Evolutionary conservation across 129 eudicot species (phyloP).

Genomic region (Ambrosia trifida): DNA sequence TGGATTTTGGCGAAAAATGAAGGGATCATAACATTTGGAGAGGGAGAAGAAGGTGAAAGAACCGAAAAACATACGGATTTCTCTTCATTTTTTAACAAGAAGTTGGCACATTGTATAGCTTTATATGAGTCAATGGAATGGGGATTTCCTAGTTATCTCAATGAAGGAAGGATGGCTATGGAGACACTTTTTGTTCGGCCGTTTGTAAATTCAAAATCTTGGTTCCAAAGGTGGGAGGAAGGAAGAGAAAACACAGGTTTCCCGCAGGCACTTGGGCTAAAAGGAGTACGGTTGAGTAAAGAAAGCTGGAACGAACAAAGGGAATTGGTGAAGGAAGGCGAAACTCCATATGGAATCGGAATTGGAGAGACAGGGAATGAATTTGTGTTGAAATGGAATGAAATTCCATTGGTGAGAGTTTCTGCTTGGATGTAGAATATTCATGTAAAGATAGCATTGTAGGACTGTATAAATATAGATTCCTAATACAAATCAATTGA

Average conservation of each 20-base stretch:
- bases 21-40: conserved; percentile 57
- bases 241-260: not conserved
- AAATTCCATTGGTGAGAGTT: conserved; percentile 55
- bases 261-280: conserved; percentile 18
- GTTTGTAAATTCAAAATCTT: conserved; percentile 40
- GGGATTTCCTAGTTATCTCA: conserved; percentile 47
- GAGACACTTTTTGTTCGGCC: conserved; percentile 60
- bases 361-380: conserved; percentile 43
- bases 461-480: conserved; percentile 6
- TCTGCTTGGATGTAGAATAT: conserved; percentile 44
- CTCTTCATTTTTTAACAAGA: conserved; percentile 38
- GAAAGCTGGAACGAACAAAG: conserved; percentile 47
- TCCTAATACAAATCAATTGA: conserved; percentile 8
- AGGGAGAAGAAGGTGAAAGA: conserved; percentile 48
- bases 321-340: conserved; percentile 55
- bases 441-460: conserved; percentile 10
- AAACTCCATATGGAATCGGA: conserved; percentile 39
- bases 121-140: conserved; percentile 55
- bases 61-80: conserved; percentile 14
- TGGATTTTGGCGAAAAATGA: conserved; percentile 18
- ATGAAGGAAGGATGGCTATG: conserved; percentile 63
- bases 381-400: conserved; percentile 68
- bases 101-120: conserved; percentile 52
- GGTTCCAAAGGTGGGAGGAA: conserved; percentile 60
- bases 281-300: conserved; percentile 39